Evolutionary conservation across 495 filamentous ascomycete species (phyloP).

Genomic region (Umbilicaria muhlenbergii): DNA sequence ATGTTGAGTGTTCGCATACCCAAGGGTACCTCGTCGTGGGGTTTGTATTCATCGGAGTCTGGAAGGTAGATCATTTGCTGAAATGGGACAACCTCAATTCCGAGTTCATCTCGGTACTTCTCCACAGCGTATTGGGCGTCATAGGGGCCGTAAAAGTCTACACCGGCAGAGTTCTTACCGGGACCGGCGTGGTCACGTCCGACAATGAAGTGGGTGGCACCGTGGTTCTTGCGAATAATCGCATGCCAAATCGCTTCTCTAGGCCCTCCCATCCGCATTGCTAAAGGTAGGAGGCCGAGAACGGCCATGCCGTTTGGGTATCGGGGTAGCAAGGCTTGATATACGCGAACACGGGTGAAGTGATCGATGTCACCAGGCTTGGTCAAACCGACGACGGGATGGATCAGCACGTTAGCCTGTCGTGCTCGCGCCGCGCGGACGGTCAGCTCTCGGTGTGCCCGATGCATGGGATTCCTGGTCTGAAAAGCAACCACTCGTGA

Average conservation of each 20-base stretch:
- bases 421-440: slow-evolving; percentile 89
- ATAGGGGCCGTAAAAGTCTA: slow-evolving; percentile 96
- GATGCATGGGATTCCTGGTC: slow-evolving; percentile 96
- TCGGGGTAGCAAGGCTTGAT: slow-evolving; percentile 88
- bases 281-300: slow-evolving; percentile 83
- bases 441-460: slow-evolving; percentile 91
- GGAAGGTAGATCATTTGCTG: slow-evolving; percentile 99
- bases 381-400: slow-evolving; percentile 94
- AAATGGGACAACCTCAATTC: slow-evolving; percentile 97
- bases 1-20: slow-evolving; percentile 90
- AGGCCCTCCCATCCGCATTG: slow-evolving; percentile 98
- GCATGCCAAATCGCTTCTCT: slow-evolving; percentile 99
- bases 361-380: slow-evolving; percentile 99
- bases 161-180: slow-evolving; percentile 88
- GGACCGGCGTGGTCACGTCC: slow-evolving; percentile 96
- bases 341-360: slow-evolving; percentile 97
- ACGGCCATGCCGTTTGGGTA: slow-evolving; percentile 99
- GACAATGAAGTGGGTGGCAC: slow-evolving; percentile 97
- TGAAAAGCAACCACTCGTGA: slow-evolving; percentile 94
- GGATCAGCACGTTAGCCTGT: slow-evolving; percentile 96
- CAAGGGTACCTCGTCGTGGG: slow-evolving; percentile 70
- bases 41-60: slow-evolving; percentile 89
- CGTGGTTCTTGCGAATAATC: slow-evolving; percentile 99
- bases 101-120: slow-evolving; percentile 90
- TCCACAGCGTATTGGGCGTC: slow-evolving; percentile 96